Conservation (phyloP, 2,329 filamentous ascomycete species). For the Sordariomycetes sp. region DNA sequence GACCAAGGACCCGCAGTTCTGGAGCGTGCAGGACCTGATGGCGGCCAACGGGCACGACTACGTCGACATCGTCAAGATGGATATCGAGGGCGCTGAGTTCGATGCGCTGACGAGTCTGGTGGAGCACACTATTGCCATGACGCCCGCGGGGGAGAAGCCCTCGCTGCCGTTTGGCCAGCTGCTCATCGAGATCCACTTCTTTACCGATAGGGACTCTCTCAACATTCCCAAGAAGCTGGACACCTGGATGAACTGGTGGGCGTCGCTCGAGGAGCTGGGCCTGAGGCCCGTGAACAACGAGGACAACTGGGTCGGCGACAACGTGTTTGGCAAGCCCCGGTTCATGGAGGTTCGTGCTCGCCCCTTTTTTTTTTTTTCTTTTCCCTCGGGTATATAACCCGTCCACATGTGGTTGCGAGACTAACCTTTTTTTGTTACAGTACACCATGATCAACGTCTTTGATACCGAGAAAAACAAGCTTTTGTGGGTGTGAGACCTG, state of each 20-base stretch:
- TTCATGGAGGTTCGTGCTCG: background rate
- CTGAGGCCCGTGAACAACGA: constrained; percentile 4
- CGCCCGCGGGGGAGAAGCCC: background rate
- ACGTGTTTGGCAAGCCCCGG: background rate
- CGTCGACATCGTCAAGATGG: constrained; percentile 26
- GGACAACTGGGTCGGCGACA: constrained; percentile 4
- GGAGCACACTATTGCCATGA: background rate
- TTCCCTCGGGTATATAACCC: background rate
- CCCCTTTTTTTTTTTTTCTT: too few species aligned
- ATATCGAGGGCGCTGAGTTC: constrained; percentile 23
- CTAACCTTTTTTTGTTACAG: background rate
- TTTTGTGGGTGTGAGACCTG: background rate
- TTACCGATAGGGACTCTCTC: background rate
- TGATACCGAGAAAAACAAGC: background rate
- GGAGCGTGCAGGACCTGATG: constrained; percentile 21
- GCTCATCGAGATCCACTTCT: constrained; percentile 10
- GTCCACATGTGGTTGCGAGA: background rate
- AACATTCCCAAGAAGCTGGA: background rate
- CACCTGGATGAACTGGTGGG: background rate
- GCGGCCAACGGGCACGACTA: constrained; percentile 21
- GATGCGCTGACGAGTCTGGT: constrained; percentile 8
- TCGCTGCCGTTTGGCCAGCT: constrained; percentile 10
- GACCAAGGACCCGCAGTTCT: constrained; percentile 14
- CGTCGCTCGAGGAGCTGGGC: background rate
- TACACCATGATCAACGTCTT: background rate